phyloP scores from a whole-genome alignment of 2,329 filamentous ascomycete genomes.

The Cucurbitaria berberidis region DNA sequence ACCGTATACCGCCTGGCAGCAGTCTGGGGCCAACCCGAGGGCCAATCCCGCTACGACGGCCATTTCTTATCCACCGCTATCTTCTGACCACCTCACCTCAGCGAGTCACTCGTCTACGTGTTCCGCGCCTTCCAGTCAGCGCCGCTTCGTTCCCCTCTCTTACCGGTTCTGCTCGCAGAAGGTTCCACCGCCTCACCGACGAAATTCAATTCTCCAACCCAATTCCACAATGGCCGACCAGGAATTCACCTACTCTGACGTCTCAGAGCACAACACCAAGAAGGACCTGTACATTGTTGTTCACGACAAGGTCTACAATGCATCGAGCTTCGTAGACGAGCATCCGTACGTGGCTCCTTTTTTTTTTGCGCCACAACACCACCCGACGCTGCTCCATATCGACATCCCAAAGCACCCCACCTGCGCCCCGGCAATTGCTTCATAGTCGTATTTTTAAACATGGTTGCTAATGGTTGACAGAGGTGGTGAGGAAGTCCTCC shows the following conservation, averaged over 20 bases:
- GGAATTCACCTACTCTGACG: conserved; percentile 51
- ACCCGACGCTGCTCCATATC: background rate
- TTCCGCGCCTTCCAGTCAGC: background rate
- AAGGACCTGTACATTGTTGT: conserved; percentile 92
- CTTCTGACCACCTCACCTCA: conserved; percentile 10
- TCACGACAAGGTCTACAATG: conserved; percentile 96
- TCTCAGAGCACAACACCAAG: conserved; percentile 63
- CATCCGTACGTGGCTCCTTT: conserved; percentile 72
- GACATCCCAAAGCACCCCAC: conserved; percentile 10
- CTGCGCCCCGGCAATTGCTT: background rate
- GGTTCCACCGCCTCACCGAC: background rate
- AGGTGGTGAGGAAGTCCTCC: conserved; percentile 96
- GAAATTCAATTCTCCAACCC: conserved; percentile 4
- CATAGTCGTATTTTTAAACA: background rate
- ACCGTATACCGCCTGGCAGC: conserved; percentile 4
- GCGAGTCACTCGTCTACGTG: conserved; percentile 5
- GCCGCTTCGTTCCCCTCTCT: background rate
- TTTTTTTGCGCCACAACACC: background rate
- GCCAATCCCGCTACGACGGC: conserved; percentile 19
- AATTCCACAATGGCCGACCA: conserved; percentile 44
- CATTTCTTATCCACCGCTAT: conserved; percentile 17
- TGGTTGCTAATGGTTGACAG: conserved; percentile 56
- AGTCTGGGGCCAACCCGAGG: conserved; percentile 12
- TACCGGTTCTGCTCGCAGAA: background rate
- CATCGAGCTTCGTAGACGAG: conserved; percentile 90